A percentile compares a stretch with the other conserved stretches of the same genome.
Evolutionary conservation across 371 early-diverging fungal genomes (phyloP).

Genomic region (Mortierella sp.): DNA sequence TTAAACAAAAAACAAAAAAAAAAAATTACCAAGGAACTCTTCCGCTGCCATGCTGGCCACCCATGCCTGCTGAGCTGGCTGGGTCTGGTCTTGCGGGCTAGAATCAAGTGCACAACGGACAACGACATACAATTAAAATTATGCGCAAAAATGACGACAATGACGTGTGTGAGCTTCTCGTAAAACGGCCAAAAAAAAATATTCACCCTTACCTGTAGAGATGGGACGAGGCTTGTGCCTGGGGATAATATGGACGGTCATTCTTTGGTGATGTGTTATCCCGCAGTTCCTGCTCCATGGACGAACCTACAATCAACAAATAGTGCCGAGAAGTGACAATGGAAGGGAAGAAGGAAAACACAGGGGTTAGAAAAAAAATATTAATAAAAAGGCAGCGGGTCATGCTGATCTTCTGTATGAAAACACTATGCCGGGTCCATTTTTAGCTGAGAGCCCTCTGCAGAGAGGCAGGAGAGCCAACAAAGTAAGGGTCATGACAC

Average conservation of each 20-base stretch:
- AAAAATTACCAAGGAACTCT: slow-evolving; percentile 35
- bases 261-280: slow-evolving; percentile 21
- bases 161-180: background rate
- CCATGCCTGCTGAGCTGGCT: slow-evolving; percentile 20
- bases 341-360: background rate
- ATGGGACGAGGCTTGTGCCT: slow-evolving; percentile 8
- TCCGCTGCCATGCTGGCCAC: slow-evolving; percentile 39
- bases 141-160: background rate
- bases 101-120: background rate
- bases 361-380: background rate
- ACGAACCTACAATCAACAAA: slow-evolving; percentile 7
- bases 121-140: background rate
- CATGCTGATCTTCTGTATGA: background rate
- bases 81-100: slow-evolving; percentile 19
- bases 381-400: background rate
- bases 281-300: slow-evolving; percentile 16
- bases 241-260: slow-evolving; percentile 25
- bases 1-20: slow-evolving; percentile 4
- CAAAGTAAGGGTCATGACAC: background rate
- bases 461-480: slow-evolving; percentile 1
- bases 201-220: slow-evolving; percentile 31
- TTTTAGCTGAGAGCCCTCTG: slow-evolving; percentile 17
- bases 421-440: slow-evolving; percentile 16
- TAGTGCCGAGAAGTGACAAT: background rate
- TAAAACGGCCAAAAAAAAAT: too few species aligned